Evolutionary conservation across 306 rosid species (phyloP).

Genomic region (Acacia acuminata): DNA sequence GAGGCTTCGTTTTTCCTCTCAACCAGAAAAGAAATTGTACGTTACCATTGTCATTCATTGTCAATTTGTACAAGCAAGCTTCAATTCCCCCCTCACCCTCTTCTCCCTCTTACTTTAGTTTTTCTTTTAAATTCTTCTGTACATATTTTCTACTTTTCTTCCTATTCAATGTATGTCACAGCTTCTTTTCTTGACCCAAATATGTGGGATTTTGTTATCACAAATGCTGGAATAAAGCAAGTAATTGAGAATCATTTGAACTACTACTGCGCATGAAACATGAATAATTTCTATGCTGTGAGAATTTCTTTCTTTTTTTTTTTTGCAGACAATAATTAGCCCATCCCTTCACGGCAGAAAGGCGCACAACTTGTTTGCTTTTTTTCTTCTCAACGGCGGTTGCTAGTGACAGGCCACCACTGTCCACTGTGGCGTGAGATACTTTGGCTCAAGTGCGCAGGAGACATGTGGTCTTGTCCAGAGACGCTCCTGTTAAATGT

Average conservation of each 20-base stretch:
- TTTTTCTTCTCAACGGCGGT: neutral
- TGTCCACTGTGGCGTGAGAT: neutral
- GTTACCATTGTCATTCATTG: neutral
- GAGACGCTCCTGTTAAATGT: neutral
- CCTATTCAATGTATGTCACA: neutral
- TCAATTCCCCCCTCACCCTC: neutral
- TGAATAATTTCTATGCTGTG: no score
- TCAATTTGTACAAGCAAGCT: constrained; percentile 7
- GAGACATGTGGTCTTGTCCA: constrained; percentile 13
- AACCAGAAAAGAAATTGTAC: neutral
- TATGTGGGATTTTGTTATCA: neutral
- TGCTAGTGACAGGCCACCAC: constrained; percentile 16
- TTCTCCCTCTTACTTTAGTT: neutral
- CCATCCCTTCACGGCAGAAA: constrained; percentile 7
- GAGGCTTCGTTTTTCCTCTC: neutral
- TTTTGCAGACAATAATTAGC: neutral
- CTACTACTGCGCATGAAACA: neutral
- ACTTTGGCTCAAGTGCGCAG: constrained; percentile 8
- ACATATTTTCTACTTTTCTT: neutral
- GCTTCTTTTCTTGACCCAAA: neutral
- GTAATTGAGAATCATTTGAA: neutral
- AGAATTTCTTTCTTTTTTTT: neutral
- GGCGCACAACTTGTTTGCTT: neutral
- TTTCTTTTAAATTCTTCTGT: neutral
- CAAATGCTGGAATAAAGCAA: neutral